Evolutionary conservation across 176 grass and related monocot species (phyloP).

Genomic region (Panicum miliaceum): DNA sequence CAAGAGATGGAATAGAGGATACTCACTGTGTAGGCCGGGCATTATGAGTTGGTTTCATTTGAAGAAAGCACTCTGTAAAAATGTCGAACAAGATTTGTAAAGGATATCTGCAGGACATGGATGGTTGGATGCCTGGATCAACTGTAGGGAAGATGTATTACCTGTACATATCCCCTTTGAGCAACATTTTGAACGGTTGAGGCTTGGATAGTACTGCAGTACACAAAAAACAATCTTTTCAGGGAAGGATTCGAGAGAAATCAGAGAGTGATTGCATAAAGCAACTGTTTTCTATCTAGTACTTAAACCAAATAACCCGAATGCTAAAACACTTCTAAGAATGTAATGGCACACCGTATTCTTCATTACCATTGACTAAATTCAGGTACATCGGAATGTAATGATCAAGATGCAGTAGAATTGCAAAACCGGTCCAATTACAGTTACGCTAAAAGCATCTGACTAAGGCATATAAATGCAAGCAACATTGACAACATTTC

Average conservation of each 20-base stretch:
- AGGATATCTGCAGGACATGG: constrained; percentile 16
- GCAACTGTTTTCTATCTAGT: constrained; percentile 18
- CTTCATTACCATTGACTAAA: constrained; percentile 1
- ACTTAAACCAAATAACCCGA: constrained; percentile 7
- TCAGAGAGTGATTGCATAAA: constrained; percentile 14
- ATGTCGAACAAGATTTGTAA: constrained; percentile 44
- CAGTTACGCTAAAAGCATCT: background rate
- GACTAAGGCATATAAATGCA: constrained; percentile 5
- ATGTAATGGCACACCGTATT: background rate
- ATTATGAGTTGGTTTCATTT: constrained; percentile 91
- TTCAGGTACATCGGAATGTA: constrained; percentile 1
- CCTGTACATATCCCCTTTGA: constrained; percentile 99
- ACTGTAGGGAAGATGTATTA: constrained; percentile 43
- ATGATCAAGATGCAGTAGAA: constrained; percentile 28
- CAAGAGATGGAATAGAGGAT: constrained; percentile 61
- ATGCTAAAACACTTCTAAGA: constrained; percentile 40
- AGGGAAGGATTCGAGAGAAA: constrained; percentile 19
- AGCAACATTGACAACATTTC: constrained; percentile 1
- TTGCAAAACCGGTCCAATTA: constrained; percentile 16
- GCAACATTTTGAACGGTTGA: constrained; percentile 97
- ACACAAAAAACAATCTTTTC: constrained; percentile 43
- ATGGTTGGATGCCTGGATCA: background rate
- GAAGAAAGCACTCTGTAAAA: constrained; percentile 96
- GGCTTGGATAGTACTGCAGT: constrained; percentile 93
- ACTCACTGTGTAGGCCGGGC: constrained; percentile 89